phyloP scores from a whole-genome alignment of 2,329 filamentous ascomycete species.

The Alternaria incomplexa region DNA sequence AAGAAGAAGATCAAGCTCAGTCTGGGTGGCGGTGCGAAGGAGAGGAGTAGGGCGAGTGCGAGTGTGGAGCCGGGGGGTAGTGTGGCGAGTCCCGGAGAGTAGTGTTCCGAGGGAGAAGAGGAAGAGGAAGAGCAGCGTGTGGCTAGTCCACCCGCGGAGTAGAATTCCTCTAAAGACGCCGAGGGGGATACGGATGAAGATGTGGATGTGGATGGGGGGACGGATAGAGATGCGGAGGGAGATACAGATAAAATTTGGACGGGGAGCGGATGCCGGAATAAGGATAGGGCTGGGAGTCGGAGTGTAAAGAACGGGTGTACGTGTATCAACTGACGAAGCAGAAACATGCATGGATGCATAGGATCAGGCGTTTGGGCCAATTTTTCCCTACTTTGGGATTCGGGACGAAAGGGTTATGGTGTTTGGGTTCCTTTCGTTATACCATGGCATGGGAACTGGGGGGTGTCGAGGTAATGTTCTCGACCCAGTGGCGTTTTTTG shows the following conservation, averaged over 20 bases:
- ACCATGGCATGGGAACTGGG: background rate
- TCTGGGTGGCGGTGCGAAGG: conserved; percentile 25
- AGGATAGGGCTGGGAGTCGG: background rate
- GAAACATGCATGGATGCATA: background rate
- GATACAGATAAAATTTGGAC: background rate
- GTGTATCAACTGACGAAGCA: background rate
- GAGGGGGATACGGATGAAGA: background rate
- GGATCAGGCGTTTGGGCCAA: background rate
- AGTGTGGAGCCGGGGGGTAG: conserved; percentile 17
- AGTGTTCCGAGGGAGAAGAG: background rate
- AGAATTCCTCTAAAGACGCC: background rate
- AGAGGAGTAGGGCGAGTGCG: conserved; percentile 17
- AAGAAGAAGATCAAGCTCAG: conserved; percentile 49
- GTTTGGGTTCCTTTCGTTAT: background rate
- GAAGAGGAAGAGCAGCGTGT: background rate
- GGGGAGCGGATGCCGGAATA: background rate
- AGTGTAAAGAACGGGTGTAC: background rate
- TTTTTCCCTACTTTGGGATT: background rate
- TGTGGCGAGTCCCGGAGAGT: conserved; percentile 4
- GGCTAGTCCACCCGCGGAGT: background rate
- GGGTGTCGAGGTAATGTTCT: background rate
- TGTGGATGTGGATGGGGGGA: background rate
- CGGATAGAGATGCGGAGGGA: background rate
- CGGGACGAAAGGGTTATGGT: background rate
- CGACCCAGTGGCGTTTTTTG: background rate